These are phyloP conservation scores for Astraeus odoratus DNA, from an alignment of 768 basidiomycete genomes.

Conservation along the genomic window DNA sequence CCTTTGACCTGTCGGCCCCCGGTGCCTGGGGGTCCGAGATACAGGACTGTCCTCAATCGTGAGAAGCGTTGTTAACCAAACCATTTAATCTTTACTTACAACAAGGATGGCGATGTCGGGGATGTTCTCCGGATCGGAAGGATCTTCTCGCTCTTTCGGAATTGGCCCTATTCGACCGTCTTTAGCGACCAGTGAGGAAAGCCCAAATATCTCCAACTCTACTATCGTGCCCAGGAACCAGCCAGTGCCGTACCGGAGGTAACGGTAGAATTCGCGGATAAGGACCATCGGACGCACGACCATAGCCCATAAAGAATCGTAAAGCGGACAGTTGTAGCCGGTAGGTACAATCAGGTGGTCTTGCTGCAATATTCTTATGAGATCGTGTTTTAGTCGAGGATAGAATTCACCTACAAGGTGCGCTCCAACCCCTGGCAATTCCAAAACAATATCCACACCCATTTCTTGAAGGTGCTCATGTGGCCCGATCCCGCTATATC, in stretches of 20 bases:
- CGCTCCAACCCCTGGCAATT: slow-evolving; percentile 29
- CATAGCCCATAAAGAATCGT: slow-evolving; percentile 26
- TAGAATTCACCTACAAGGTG: slow-evolving; percentile 19
- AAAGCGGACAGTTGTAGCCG: slow-evolving; percentile 26
- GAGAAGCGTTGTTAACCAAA: slow-evolving; percentile 10
- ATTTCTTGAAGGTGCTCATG: slow-evolving; percentile 28
- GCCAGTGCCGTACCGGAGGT: slow-evolving; percentile 29
- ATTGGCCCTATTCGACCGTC: slow-evolving; percentile 3
- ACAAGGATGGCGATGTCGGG: slow-evolving; percentile 37
- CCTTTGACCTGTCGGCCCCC: slow-evolving; percentile 9
- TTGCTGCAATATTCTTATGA: slow-evolving; percentile 18
- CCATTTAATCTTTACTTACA: slow-evolving; percentile 4
- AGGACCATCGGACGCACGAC: slow-evolving; percentile 19
- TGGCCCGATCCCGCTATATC: slow-evolving; percentile 38
- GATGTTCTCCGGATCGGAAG: slow-evolving; percentile 15
- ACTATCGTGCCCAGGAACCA: slow-evolving; percentile 25
- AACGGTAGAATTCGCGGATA: slow-evolving; percentile 27
- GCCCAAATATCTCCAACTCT: slow-evolving; percentile 28
- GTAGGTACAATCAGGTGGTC: slow-evolving; percentile 33
- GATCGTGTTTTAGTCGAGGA: neutral
- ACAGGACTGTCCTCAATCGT: slow-evolving; percentile 5
- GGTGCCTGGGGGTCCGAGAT: slow-evolving; percentile 7
- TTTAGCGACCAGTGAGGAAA: slow-evolving; percentile 21
- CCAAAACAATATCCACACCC: slow-evolving; percentile 18
- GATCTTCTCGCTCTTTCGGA: slow-evolving; percentile 14